phyloP scores from a whole-genome alignment of 78 protist species.

The Chrysochromulina parva region DNA sequence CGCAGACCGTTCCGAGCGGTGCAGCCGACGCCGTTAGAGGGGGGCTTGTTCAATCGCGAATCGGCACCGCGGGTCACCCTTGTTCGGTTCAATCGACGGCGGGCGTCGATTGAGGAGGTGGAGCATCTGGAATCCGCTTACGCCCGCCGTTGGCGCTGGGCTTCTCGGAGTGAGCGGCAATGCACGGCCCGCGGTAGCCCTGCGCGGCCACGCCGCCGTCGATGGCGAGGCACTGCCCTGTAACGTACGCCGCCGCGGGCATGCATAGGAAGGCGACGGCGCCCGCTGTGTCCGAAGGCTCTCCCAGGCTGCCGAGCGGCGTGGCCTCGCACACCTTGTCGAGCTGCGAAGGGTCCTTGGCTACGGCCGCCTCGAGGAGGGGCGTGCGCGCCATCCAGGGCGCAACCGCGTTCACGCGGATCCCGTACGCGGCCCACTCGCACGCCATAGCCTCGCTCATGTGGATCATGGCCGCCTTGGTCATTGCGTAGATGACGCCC shows the following conservation, averaged over 20 bases:
- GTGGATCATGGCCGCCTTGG: slow-evolving; percentile 49
- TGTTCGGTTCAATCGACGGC: too few relatives aligned
- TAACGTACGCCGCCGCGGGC: slow-evolving; percentile 39
- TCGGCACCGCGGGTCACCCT: too few relatives aligned
- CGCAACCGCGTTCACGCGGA: slow-evolving; percentile 47
- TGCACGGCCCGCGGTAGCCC: slow-evolving; percentile 26
- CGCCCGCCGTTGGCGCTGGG: too few relatives aligned
- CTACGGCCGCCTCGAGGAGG: background rate
- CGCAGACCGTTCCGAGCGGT: too few relatives aligned
- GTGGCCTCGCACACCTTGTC: background rate
- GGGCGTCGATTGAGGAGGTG: too few relatives aligned
- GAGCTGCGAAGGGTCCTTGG: background rate
- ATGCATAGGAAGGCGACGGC: slow-evolving; percentile 43
- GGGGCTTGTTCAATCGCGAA: too few relatives aligned
- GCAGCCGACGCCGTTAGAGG: too few relatives aligned
- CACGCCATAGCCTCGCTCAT: background rate
- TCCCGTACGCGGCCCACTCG: slow-evolving; percentile 40
- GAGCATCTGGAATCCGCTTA: too few relatives aligned
- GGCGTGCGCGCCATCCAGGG: slow-evolving; percentile 39
- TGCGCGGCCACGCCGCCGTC: slow-evolving; percentile 52
- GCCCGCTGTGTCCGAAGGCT: slow-evolving; percentile 30
- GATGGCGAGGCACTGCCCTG: slow-evolving; percentile 24
- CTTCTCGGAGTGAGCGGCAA: too few relatives aligned
- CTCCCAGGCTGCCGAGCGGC: slow-evolving; percentile 43
- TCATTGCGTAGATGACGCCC: slow-evolving; percentile 44